Evolutionary conservation across 1,284 basidiomycete genomes (phyloP).

Genomic region (Prillingera fragicola): DNA sequence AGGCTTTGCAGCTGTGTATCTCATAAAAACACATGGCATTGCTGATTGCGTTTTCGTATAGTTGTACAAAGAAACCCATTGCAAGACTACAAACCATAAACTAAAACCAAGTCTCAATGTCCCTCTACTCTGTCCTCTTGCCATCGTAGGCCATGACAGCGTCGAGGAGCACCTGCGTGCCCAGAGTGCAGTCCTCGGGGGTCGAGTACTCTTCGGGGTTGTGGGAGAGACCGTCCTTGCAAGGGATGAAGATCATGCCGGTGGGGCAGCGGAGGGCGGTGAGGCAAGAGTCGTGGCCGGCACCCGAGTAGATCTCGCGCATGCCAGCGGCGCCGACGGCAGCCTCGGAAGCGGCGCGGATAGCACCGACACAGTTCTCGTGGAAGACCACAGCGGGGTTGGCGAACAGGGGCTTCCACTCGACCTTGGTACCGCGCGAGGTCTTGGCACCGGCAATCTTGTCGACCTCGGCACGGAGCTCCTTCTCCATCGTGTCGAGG

Average conservation of each 20-base stretch:
- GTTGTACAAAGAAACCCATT: too few relatives aligned
- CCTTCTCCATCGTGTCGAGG: conserved; percentile 18
- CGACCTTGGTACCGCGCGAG: conserved; percentile 1
- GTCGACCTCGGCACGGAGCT: conserved; percentile 8
- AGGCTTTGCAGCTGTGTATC: too few relatives aligned
- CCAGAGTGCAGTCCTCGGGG: conserved; percentile 21
- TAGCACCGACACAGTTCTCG: conserved; percentile 3
- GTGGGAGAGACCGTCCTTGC: conserved; percentile 30
- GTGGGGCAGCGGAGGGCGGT: conserved; percentile 21
- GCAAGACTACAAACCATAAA: too few relatives aligned
- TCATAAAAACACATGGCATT: too few relatives aligned
- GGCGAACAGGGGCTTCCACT: conserved; percentile 12
- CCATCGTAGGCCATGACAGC: conserved; percentile 17
- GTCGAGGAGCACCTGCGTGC: conserved; percentile 21
- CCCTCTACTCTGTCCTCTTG: conserved; percentile 2
- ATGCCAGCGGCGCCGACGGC: conserved; percentile 6
- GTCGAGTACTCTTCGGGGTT: conserved; percentile 28
- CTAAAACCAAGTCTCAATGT: too few relatives aligned
- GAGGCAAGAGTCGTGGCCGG: conserved; percentile 27
- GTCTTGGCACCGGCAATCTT: conserved; percentile 3
- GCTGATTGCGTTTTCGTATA: too few relatives aligned
- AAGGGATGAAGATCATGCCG: conserved; percentile 34
- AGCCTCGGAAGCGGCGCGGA: conserved; percentile 6
- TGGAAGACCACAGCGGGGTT: conserved; percentile 14
- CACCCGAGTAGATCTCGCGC: conserved; percentile 15